These are phyloP conservation scores for Taphrina sp. DNA, from an alignment of 1,139 yeast genomes.

Conservation along the genomic window DNA sequence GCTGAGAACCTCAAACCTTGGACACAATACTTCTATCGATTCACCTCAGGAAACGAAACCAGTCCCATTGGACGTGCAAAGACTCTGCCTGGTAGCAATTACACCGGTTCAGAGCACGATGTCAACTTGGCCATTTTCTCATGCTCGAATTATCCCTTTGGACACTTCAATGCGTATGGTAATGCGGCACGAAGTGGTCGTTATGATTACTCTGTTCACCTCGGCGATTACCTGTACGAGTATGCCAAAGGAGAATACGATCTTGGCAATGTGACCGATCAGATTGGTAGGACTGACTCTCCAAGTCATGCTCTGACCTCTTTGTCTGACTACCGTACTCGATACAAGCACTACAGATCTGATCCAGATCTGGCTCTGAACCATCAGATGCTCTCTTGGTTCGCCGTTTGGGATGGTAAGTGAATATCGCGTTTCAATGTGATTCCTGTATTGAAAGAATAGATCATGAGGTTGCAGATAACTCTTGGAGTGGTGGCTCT, in stretches of 20 bases:
- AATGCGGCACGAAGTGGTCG: constrained; percentile 6
- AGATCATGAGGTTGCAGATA: too few relatives aligned
- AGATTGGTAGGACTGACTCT: constrained; percentile 1
- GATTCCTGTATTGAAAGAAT: too few relatives aligned
- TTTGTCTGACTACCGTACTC: constrained; percentile 14
- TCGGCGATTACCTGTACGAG: constrained; percentile 22
- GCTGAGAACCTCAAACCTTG: constrained; percentile 1
- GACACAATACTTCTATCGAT: constrained; percentile 15
- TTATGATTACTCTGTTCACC: constrained; percentile 8
- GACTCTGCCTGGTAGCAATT: constrained; percentile 6
- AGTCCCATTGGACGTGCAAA: constrained; percentile 9
- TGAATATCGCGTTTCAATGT: too few relatives aligned
- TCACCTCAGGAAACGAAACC: constrained; percentile 3
- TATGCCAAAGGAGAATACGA: constrained; percentile 10
- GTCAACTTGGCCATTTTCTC: constrained; percentile 5
- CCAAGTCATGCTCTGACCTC: neutral
- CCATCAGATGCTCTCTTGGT: too few relatives aligned
- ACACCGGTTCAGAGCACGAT: neutral
- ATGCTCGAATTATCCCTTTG: constrained; percentile 16
- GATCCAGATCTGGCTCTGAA: too few relatives aligned
- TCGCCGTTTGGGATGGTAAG: too few relatives aligned
- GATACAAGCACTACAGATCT: too few relatives aligned
- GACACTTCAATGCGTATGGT: constrained; percentile 21
- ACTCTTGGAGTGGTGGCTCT: too few relatives aligned
- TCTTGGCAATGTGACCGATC: constrained; percentile 1